phyloP scores from a whole-genome alignment of 306 rosid genomes.

The Rubus parviflorus region DNA sequence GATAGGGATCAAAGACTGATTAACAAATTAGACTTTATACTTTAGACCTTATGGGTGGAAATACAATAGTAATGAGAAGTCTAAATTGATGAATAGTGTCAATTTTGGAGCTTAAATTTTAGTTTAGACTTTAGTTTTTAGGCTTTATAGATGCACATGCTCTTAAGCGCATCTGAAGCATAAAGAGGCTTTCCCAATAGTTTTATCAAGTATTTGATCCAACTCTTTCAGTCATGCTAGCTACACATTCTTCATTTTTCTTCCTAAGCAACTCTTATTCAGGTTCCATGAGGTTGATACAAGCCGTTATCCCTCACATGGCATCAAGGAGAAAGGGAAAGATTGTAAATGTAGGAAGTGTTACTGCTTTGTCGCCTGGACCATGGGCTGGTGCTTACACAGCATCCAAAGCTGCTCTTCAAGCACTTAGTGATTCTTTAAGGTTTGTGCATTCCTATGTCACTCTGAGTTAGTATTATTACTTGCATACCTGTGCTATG shows the following conservation, averaged over 20 bases:
- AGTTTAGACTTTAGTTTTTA: too few species aligned
- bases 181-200: neutral
- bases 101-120: too few species aligned
- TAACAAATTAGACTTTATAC: too few species aligned
- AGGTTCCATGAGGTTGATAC: conserved; percentile 88
- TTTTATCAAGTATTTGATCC: neutral
- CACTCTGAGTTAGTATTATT: neutral
- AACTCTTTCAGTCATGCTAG: neutral
- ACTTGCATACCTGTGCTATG: neutral
- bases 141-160: too few species aligned
- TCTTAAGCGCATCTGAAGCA: neutral
- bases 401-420: conserved; percentile 85
- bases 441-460: conserved; percentile 44
- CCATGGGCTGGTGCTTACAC: conserved; percentile 81
- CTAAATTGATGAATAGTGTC: too few species aligned
- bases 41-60: too few species aligned
- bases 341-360: conserved; percentile 80
- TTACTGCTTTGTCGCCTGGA: conserved; percentile 62
- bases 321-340: conserved; percentile 65
- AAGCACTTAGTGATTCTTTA: conserved; percentile 68
- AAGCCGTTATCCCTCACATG: conserved; percentile 90
- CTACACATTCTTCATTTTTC: neutral
- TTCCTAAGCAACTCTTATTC: neutral
- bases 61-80: too few species aligned
- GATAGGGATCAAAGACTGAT: too few species aligned